Conservation (phyloP, 345 rosid genomes). For the Gossypium bickii region DNA sequence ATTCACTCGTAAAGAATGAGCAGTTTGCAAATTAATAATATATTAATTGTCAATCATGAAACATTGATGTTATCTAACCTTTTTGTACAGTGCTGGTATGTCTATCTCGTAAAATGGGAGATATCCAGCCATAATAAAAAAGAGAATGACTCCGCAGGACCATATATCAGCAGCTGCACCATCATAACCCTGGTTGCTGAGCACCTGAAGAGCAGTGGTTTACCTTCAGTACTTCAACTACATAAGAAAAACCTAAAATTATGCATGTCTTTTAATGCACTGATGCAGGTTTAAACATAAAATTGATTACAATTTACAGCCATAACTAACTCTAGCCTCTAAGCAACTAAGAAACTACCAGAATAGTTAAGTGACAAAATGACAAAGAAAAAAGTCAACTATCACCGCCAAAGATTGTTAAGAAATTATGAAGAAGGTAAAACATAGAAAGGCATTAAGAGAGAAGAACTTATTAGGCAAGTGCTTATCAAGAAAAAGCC, state of each 20-base stretch:
- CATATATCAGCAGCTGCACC: slow-evolving; percentile 93
- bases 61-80: slow-evolving; percentile 39
- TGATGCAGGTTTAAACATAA: neutral
- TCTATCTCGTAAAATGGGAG: slow-evolving; percentile 76
- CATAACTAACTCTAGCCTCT: neutral
- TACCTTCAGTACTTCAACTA: slow-evolving; percentile 4
- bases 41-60: slow-evolving; percentile 7
- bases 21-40: neutral
- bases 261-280: neutral
- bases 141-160: slow-evolving; percentile 96
- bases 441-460: neutral
- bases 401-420: neutral
- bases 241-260: neutral
- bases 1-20: neutral
- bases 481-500: neutral
- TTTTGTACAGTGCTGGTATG: slow-evolving; percentile 68
- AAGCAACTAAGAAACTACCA: slow-evolving; percentile 1
- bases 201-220: slow-evolving; percentile 39
- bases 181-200: slow-evolving; percentile 62
- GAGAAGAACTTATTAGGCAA: neutral
- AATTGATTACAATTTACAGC: neutral
- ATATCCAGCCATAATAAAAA: slow-evolving; percentile 80
- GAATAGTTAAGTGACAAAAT: neutral
- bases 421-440: neutral
- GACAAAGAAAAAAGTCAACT: neutral